Percentiles rank a stretch among this genome's conserved stretches.
phyloP scores from a whole-genome alignment of 768 basidiomycete genomes.

The Tulasnella sp. region DNA sequence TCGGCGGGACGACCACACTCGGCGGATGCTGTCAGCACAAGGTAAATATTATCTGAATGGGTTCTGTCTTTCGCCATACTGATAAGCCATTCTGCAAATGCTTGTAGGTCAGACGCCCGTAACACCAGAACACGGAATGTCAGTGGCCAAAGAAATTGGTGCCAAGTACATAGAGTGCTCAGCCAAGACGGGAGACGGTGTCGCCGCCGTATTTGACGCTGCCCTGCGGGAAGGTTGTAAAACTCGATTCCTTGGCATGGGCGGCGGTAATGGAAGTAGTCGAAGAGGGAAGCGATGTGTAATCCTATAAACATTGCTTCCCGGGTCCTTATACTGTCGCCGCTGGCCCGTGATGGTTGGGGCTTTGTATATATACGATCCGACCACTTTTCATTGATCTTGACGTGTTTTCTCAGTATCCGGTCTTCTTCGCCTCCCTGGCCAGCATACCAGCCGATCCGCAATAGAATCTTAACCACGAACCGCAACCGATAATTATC shows the following conservation, averaged over 20 bases:
- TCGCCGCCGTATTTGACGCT: slow-evolving; percentile 83
- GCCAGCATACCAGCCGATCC: no score
- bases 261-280: slow-evolving; percentile 62
- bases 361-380: no score
- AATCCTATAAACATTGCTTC: slow-evolving; percentile 32
- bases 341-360: background rate
- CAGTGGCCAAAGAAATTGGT: slow-evolving; percentile 87
- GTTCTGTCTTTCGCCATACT: slow-evolving; percentile 9
- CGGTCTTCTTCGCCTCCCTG: no score
- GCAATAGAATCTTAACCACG: no score
- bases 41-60: slow-evolving; percentile 26
- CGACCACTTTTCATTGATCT: background rate
- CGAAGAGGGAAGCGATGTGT: slow-evolving; percentile 64
- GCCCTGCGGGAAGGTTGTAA: slow-evolving; percentile 56
- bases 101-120: slow-evolving; percentile 52
- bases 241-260: slow-evolving; percentile 45
- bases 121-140: slow-evolving; percentile 66
- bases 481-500: no score
- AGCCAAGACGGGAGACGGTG: slow-evolving; percentile 81
- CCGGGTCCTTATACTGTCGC: slow-evolving; percentile 4
- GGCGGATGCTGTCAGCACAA: slow-evolving; percentile 81
- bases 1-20: slow-evolving; percentile 73
- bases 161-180: slow-evolving; percentile 91
- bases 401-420: background rate
- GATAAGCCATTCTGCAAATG: background rate